These are phyloP conservation scores for Trichoderma simmonsii DNA, from an alignment of 2,329 filamentous ascomycete genomes.

Conservation along the genomic window DNA sequence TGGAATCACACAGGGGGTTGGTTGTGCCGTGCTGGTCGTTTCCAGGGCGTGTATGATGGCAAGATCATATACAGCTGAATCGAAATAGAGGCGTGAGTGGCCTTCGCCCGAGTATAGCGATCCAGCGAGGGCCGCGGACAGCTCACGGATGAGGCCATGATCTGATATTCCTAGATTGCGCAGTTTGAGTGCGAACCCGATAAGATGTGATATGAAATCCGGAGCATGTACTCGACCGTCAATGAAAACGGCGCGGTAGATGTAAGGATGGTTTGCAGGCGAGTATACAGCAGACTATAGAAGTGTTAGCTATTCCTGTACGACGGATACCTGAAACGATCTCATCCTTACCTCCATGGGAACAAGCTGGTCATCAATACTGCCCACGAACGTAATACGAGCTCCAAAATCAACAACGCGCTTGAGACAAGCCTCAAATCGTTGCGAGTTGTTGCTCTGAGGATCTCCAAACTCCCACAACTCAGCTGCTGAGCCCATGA, in stretches of 20 bases:
- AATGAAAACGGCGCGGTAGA: slow-evolving; percentile 93
- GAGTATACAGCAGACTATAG: slow-evolving; percentile 78
- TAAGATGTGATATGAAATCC: slow-evolving; percentile 88
- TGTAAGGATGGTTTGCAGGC: slow-evolving; percentile 82
- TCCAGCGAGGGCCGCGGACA: slow-evolving; percentile 83
- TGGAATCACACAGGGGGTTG: slow-evolving; percentile 19
- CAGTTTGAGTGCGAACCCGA: slow-evolving; percentile 89
- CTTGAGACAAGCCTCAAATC: slow-evolving; percentile 74
- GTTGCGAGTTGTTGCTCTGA: slow-evolving; percentile 75
- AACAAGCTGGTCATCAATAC: slow-evolving; percentile 95
- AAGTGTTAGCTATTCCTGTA: slow-evolving; percentile 21
- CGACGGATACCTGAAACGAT: not conserved
- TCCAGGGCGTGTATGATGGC: slow-evolving; percentile 71
- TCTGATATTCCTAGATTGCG: slow-evolving; percentile 91
- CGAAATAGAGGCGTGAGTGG: slow-evolving; percentile 90
- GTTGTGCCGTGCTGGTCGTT: slow-evolving; percentile 54
- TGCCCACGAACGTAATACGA: slow-evolving; percentile 82
- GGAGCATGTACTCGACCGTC: slow-evolving; percentile 89
- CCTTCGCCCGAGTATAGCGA: slow-evolving; percentile 90
- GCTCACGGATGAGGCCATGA: slow-evolving; percentile 86
- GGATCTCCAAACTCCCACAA: slow-evolving; percentile 90
- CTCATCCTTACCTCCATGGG: slow-evolving; percentile 70
- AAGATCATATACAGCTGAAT: slow-evolving; percentile 78
- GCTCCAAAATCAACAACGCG: slow-evolving; percentile 74
- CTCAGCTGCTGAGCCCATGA: slow-evolving; percentile 89